Evolutionary conservation across 2,329 filamentous ascomycete species (phyloP), one percentile per base, ranked within the genome.

Genomic region (Lasiodiplodia citricola): DNA sequence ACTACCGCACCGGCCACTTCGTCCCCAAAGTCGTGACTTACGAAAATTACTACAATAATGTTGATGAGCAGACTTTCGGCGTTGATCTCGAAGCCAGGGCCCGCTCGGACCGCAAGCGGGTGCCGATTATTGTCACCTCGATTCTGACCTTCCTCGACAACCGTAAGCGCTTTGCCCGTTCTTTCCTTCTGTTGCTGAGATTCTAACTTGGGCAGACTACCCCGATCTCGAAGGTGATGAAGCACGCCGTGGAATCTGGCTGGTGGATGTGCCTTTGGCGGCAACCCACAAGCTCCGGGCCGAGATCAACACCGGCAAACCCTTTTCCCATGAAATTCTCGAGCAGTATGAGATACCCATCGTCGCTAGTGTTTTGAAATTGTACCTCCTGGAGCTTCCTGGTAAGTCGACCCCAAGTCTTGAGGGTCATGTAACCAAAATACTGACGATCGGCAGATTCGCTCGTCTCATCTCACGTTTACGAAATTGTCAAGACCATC

Each of bases 41-140:
- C 80, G 96, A 99, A 82, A 99, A 98, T 80, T 99, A 99, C 83
- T 99, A 99, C 84, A 97, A 97, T 81, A 94, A 92, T 72, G 94
- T 97, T 28, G 96, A 97, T 79, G 94, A 97, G 77, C 94, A 98
- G 86, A 97, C 93, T 0, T 99, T 98, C 78, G 96, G 96, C 72
- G 94, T 99, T 67, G 96, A 99, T 77, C 88, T 99, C n/a, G 96
- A 99, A 82, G 94, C 95, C 47, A 87, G 96, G 73, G 96, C 96
- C 56, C 87, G 95, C 73, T 94, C 93, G 64, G 96, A 99, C 80
- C 91, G 94, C 80, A 99, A 99, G 83, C 92, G 96, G 62, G 96
- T 99, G 25, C 96, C 96, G 21, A 85, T 96, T 70, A 89, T 99
- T 72, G 89, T 99, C 71, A 99, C 96, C 2, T 94, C 93, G 0